Evolutionary conservation across 2,329 filamentous ascomycete genomes (phyloP).

Genomic region (Zasmidium cellare): DNA sequence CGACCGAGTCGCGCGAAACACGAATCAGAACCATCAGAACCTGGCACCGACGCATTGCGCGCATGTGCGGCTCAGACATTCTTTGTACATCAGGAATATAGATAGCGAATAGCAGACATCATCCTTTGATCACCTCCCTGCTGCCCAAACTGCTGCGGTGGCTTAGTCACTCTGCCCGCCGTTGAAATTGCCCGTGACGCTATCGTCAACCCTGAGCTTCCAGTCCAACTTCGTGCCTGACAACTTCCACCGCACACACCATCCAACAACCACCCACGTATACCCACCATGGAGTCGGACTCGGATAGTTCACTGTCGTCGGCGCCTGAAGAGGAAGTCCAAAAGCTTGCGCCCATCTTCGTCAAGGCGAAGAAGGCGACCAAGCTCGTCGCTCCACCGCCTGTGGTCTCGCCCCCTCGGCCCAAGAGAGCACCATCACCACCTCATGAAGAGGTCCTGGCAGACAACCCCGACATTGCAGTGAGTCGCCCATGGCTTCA

Average conservation of each 20-base stretch:
- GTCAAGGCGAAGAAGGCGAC: constrained; percentile 42
- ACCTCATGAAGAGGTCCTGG: constrained; percentile 83
- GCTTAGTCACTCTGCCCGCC: constrained; percentile 18
- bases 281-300: constrained; percentile 49
- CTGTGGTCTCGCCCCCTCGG: constrained; percentile 35
- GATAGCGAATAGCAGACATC: constrained; percentile 21
- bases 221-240: constrained; percentile 11
- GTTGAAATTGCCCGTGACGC: constrained; percentile 20
- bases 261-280: constrained; percentile 32
- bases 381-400: constrained; percentile 48
- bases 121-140: not conserved
- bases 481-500: constrained; percentile 59
- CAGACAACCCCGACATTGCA: constrained; percentile 88
- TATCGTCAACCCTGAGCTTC: constrained; percentile 12
- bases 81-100: constrained; percentile 14
- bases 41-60: not conserved
- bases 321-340: constrained; percentile 58
- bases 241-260: constrained; percentile 12
- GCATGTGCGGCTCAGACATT: not conserved
- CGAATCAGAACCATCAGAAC: not conserved
- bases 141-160: constrained; percentile 10
- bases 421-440: constrained; percentile 81
- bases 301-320: constrained; percentile 60
- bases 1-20: not conserved
- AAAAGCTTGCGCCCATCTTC: constrained; percentile 39